Conservation (phyloP, 2,329 filamentous ascomycete genomes). For the Xylaria sp. region DNA sequence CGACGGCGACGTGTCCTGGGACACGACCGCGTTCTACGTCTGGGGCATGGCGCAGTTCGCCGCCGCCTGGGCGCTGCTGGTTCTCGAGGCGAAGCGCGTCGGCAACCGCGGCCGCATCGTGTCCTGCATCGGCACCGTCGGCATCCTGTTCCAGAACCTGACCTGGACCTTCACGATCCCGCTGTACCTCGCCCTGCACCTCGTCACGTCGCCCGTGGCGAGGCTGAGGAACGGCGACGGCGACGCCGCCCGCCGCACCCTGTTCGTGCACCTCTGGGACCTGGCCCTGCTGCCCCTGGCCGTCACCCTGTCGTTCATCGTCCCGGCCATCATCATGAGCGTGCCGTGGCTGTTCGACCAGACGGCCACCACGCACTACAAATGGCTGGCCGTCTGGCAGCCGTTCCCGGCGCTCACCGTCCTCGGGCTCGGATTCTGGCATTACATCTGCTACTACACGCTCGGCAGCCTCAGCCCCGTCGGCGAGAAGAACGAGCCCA, state of each 20-base stretch:
- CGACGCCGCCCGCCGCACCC: constrained; percentile 29
- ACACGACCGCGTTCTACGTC: constrained; percentile 33
- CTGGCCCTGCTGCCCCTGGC: constrained; percentile 39
- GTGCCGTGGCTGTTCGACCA: constrained; percentile 34
- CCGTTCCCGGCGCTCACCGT: constrained; percentile 34
- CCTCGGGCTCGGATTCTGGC: constrained; percentile 32
- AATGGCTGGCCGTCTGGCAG: constrained; percentile 40
- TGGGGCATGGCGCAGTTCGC: constrained; percentile 40
- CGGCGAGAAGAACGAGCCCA: constrained; percentile 32
- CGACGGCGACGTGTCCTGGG: constrained; percentile 35
- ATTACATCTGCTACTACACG: constrained; percentile 32
- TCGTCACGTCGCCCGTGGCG: constrained; percentile 40
- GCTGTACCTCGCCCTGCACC: constrained; percentile 38
- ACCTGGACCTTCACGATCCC: constrained; percentile 38
- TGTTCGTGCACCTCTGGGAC: constrained; percentile 42
- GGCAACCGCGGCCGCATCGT: constrained; percentile 38
- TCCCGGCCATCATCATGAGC: constrained; percentile 39
- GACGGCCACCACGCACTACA: constrained; percentile 37
- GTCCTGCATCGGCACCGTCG: constrained; percentile 32
- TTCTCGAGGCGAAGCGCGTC: constrained; percentile 39
- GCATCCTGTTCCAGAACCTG: constrained; percentile 36
- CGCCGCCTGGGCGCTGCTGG: constrained; percentile 36
- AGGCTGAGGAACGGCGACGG: constrained; percentile 30
- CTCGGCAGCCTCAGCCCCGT: constrained; percentile 34
- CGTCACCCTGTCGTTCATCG: constrained; percentile 36